Evolutionary conservation across 305 asterid species (phyloP), one percentile per base, ranked within the genome.

Genomic region (Rubia balearica): DNA sequence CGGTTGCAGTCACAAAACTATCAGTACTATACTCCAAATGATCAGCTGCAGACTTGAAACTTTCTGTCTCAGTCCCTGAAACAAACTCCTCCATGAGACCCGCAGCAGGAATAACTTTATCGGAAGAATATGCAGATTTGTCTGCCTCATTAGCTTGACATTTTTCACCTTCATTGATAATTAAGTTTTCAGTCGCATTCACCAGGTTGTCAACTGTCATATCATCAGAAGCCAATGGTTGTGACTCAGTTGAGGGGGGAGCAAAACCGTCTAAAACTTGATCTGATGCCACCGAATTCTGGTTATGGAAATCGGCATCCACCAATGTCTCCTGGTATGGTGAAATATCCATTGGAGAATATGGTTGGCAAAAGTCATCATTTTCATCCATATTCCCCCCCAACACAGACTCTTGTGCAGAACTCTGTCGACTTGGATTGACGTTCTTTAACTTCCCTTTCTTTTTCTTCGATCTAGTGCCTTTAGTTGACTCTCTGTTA

Each of bases 311-410:
- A 43, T 67, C 63, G 74, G 57, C 72, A 76, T 79, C 85, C 43
- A 81, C 90, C 66, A 87, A 73, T 60, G 84, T 81, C 79, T 91
- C 95, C 74, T 82, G 88, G 68, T 84, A 94, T 0, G 99, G 98
- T 77, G 99, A 94, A 81, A 90, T 76, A 76, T 94, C 99, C 99
- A 94, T 94, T 40, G 98, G 98, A n/a, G 99, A 94, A 83, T 88
- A 91, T 27, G 84, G 84, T 74, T 85, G 97, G 7, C 83, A 73
- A 64, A 83, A 82, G 73, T 87, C 95, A 14, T 78, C 61, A 76
- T 75, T 64, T 79, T 82, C 88, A 57, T 68, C 78, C n/a, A 63
- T 62, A 73, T 76, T 79, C 69, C 83, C 95, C 71, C 78, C 83
- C 63, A 79, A 17, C 76, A 78, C 73, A 76, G 68, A 82, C 43